phyloP scores from a whole-genome alignment of 805 yeast genomes.

The Cyberlindnera maritima region DNA sequence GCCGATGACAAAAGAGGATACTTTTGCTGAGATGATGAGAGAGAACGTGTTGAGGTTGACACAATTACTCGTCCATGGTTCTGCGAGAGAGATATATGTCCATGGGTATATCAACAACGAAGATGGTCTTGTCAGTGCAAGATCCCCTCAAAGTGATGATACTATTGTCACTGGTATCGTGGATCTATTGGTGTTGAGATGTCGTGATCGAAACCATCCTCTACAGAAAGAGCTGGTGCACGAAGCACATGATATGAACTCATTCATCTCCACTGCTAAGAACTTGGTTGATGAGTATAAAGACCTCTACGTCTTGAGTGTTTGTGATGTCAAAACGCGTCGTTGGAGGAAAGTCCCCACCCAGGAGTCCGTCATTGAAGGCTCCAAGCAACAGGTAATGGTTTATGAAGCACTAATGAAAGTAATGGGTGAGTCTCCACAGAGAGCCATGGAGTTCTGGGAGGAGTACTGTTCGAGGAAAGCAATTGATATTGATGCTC shows the following conservation, averaged over 20 bases:
- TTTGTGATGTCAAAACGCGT: slow-evolving; percentile 66
- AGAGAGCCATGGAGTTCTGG: slow-evolving; percentile 40
- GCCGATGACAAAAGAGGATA: slow-evolving; percentile 15
- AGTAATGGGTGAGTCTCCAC: slow-evolving; percentile 29
- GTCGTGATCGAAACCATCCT: slow-evolving; percentile 8
- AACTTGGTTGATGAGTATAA: slow-evolving; percentile 20
- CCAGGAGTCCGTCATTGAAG: slow-evolving; percentile 45
- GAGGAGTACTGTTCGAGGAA: slow-evolving; percentile 46
- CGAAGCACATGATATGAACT: neutral
- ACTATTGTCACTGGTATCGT: slow-evolving; percentile 63
- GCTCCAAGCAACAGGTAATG: slow-evolving; percentile 58
- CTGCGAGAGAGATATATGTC: slow-evolving; percentile 59
- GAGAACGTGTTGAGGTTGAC: slow-evolving; percentile 41
- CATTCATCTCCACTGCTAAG: slow-evolving; percentile 12
- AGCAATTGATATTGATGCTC: slow-evolving; percentile 45
- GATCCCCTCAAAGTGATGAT: slow-evolving; percentile 24
- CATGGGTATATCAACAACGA: slow-evolving; percentile 29
- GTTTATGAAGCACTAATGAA: slow-evolving; percentile 53
- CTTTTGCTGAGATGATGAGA: slow-evolving; percentile 36
- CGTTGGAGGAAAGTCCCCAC: slow-evolving; percentile 40
- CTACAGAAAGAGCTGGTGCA: slow-evolving; percentile 2
- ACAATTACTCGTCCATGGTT: slow-evolving; percentile 42
- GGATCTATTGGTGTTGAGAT: slow-evolving; percentile 42
- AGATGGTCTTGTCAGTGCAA: slow-evolving; percentile 7
- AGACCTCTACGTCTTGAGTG: slow-evolving; percentile 27